Conservation (phyloP, 108 stramenopile species). For the Cyclotella cryptica region DNA sequence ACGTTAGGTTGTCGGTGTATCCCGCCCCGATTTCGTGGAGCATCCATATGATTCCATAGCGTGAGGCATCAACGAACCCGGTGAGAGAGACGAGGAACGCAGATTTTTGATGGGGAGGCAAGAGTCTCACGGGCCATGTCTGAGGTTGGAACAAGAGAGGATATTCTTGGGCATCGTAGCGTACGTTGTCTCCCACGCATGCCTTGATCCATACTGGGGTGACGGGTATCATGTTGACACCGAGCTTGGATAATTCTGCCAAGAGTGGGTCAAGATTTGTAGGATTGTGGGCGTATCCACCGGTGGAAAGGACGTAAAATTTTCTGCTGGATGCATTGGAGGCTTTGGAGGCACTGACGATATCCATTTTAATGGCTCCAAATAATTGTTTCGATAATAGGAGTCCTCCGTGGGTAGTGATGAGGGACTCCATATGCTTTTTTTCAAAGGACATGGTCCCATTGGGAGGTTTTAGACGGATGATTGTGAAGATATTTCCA, state of each 20-base stretch:
- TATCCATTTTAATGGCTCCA: conserved; percentile 64
- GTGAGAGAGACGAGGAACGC: conserved; percentile 61
- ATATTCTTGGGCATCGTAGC: conserved; percentile 41
- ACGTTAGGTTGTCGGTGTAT: conserved; percentile 61
- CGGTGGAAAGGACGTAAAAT: conserved; percentile 43
- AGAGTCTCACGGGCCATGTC: conserved; percentile 51
- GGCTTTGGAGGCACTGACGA: conserved; percentile 14
- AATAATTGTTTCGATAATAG: conserved; percentile 61
- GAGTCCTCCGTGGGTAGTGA: conserved; percentile 64
- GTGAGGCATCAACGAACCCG: conserved; percentile 66
- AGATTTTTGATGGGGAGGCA: conserved; percentile 17
- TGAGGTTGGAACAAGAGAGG: conserved; percentile 65
- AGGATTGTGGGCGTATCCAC: conserved; percentile 17
- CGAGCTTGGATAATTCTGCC: conserved; percentile 39
- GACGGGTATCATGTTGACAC: conserved; percentile 56
- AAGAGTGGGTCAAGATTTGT: conserved; percentile 23
- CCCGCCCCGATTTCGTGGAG: conserved; percentile 61
- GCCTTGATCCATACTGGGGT: conserved; percentile 73
- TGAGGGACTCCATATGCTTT: conserved; percentile 57
- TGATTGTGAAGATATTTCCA: conserved; percentile 65
- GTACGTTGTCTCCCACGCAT: conserved; percentile 48
- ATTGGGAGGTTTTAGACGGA: conserved; percentile 35
- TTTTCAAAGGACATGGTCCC: conserved; percentile 52
- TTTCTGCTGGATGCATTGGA: conserved; percentile 28
- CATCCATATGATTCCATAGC: conserved; percentile 60